Conservation (phyloP, 2,329 filamentous ascomycete genomes). For the Penicillium sp. region DNA sequence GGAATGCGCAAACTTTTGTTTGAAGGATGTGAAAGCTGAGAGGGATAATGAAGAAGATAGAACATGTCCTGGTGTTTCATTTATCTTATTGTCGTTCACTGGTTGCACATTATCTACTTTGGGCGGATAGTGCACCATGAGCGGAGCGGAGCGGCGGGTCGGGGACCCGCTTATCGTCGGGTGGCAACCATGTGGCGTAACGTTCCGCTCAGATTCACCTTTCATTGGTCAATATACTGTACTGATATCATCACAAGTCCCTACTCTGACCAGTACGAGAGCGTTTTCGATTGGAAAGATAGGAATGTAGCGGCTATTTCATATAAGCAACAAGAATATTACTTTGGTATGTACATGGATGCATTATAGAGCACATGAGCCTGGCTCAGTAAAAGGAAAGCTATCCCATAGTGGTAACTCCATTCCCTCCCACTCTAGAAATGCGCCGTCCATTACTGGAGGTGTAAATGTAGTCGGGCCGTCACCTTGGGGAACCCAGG, state of each 20-base stretch:
- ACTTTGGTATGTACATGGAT: background rate
- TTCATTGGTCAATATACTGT: background rate
- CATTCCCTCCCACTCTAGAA: slow-evolving; percentile 35
- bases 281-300: background rate
- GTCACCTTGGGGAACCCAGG: slow-evolving; percentile 17
- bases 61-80: slow-evolving; percentile 2
- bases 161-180: slow-evolving; percentile 20
- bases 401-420: slow-evolving; percentile 37
- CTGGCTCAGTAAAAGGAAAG: slow-evolving; percentile 33
- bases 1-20: background rate
- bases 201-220: no score
- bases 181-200: background rate
- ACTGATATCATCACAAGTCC: background rate
- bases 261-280: background rate
- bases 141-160: slow-evolving; percentile 13
- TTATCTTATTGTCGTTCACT: background rate
- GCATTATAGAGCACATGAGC: slow-evolving; percentile 14
- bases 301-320: background rate
- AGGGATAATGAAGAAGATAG: background rate
- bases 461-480: slow-evolving; percentile 11
- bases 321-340: background rate
- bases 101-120: background rate
- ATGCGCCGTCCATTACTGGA: slow-evolving; percentile 15
- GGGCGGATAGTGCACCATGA: slow-evolving; percentile 14
- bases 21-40: background rate